Evolutionary conservation across 1,284 basidiomycete species (phyloP).

Genomic region (Trametes hirsuta): DNA sequence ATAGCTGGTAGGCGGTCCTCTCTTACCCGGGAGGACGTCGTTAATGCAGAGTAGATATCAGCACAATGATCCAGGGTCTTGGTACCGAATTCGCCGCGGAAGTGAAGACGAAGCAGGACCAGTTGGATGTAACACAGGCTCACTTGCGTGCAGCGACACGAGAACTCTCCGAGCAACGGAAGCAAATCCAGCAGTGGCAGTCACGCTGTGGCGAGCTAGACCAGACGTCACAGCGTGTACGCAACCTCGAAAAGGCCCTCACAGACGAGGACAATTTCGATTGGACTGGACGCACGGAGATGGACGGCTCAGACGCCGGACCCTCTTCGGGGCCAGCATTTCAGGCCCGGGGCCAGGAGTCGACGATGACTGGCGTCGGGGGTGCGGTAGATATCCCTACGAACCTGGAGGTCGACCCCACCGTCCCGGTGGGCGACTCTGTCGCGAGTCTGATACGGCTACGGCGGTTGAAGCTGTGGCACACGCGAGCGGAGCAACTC

Average conservation of each 20-base stretch:
- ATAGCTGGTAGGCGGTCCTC: constrained; percentile 63
- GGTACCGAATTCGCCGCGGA: constrained; percentile 83
- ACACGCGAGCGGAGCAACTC: constrained; percentile 75
- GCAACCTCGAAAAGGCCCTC: constrained; percentile 83
- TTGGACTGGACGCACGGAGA: constrained; percentile 86
- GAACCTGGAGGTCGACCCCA: constrained; percentile 66
- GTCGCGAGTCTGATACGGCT: constrained; percentile 67
- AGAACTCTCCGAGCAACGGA: constrained; percentile 87
- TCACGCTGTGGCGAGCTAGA: constrained; percentile 75
- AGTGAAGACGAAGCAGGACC: constrained; percentile 85
- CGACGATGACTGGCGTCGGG: constrained; percentile 59
- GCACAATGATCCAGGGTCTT: constrained; percentile 79
- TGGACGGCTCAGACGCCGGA: constrained; percentile 57
- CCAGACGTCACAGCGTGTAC: constrained; percentile 73
- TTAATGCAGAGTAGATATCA: constrained; percentile 66
- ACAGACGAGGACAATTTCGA: constrained; percentile 78
- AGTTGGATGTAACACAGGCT: constrained; percentile 83
- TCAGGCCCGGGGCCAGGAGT: constrained; percentile 65
- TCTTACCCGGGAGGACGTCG: not conserved
- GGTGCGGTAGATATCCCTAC: constrained; percentile 60
- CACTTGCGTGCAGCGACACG: constrained; percentile 90
- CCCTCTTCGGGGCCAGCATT: constrained; percentile 58
- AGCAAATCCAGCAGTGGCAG: constrained; percentile 80
- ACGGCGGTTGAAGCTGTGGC: constrained; percentile 81
- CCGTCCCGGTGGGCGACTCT: constrained; percentile 64